Base-by-base conservation (phyloP, 805 yeast genomes). In the Saccharomycodes ludwigii region DNA sequence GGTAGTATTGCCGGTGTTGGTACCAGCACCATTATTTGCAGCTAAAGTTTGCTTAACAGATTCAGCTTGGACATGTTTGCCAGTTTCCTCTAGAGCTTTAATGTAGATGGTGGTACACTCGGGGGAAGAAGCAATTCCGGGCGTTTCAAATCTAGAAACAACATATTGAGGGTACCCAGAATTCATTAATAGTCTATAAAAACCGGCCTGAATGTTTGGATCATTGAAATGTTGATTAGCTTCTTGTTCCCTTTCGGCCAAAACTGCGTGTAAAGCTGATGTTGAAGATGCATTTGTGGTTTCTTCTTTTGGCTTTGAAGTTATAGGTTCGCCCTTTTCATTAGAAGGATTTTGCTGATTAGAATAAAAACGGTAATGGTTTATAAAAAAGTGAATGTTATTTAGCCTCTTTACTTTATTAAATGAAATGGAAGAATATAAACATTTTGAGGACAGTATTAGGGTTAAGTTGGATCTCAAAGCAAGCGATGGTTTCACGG, bases 151-250 rank as follows among this genome's bases (percentile, higher is more conserved):
- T 37, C 99, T 70, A 35, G 91, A 78, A n/a, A 88, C 84, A 5
- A 91, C 95, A 33, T 88, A 77, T 46, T 85, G 94, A n/a, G 98
- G 97, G 51, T 84, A 91, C 57, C 82, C 81, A 34, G 88, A 69
- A 36, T 71, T 71, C 40, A 91, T 55, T 29, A 91, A 62, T 10
- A 73, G 65, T 39, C 70, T 68, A 60, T 91, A 91, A 47, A 91
- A 88, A 34, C 72, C 76, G 2, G 93, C 86, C 58, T 91, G 99
- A 5, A 71, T 63, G 4, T 51, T 58, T 2, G 96, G 69, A 53
- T 82, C 78, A 29, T 63, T 56, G 28, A 82, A 56, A 35, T 80
- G 76, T 38, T 68, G 60, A 56, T 91, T 91, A 25, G 99, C 99
- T n/a, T 66, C 63, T 51, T 79, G 84, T 55, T 91, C 99, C 49